A percentile compares a stretch with the other conserved stretches of the same genome.
phyloP scores from a whole-genome alignment of 2,329 filamentous ascomycete species.

The Sarocladiaceae sp. region DNA sequence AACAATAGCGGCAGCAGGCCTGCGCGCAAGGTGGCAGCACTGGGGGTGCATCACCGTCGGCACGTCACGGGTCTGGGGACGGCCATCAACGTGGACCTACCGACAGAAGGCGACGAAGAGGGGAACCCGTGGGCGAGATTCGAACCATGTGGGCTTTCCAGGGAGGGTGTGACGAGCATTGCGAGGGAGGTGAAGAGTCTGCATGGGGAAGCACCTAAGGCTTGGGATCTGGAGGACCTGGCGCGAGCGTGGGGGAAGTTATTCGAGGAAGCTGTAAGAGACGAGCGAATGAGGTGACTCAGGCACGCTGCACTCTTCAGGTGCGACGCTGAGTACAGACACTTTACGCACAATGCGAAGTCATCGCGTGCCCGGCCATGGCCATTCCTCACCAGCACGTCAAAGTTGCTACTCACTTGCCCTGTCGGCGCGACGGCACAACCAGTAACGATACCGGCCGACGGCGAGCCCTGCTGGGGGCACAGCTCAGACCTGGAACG shows the following conservation, averaged over 20 bases:
- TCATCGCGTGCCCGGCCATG: too few relatives aligned
- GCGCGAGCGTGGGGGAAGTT: conserved; percentile 26
- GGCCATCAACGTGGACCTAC: conserved; percentile 68
- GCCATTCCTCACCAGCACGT: too few relatives aligned
- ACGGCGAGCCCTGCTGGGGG: too few relatives aligned
- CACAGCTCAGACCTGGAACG: too few relatives aligned
- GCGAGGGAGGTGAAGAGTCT: conserved; percentile 37
- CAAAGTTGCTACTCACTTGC: too few relatives aligned
- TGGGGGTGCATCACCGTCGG: conserved; percentile 85
- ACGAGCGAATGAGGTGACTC: neutral
- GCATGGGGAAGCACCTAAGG: neutral
- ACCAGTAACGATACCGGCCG: too few relatives aligned
- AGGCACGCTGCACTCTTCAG: too few relatives aligned
- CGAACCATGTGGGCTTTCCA: conserved; percentile 82
- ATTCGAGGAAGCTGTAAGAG: conserved; percentile 26
- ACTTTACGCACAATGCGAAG: too few relatives aligned
- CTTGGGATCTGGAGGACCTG: conserved; percentile 22
- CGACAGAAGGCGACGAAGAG: conserved; percentile 33
- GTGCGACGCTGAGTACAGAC: too few relatives aligned
- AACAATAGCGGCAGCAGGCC: conserved; percentile 18
- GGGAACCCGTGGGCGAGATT: conserved; percentile 61
- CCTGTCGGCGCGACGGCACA: too few relatives aligned
- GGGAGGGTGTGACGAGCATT: conserved; percentile 72
- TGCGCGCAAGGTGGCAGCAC: conserved; percentile 73
- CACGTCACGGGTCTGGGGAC: conserved; percentile 81